Conservation (phyloP, 495 filamentous ascomycete genomes). For the Lophiostoma macrostomum region DNA sequence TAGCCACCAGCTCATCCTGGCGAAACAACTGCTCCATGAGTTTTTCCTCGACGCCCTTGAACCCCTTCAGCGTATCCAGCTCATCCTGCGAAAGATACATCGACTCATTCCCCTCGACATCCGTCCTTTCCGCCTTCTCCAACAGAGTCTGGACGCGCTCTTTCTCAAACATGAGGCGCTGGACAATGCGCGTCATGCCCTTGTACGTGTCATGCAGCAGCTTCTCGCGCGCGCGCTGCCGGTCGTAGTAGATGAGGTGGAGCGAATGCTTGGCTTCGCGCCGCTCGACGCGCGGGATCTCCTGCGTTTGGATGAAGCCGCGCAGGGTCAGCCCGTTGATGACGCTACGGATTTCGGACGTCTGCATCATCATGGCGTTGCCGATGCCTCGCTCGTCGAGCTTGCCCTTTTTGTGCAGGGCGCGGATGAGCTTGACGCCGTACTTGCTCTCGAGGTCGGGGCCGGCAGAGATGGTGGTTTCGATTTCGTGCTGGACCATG, state of each 20-base stretch:
- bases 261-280: conserved; percentile 74
- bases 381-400: conserved; percentile 84
- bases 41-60: conserved; percentile 68
- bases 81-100: conserved; percentile 68
- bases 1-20: conserved; percentile 78
- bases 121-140: conserved; percentile 71
- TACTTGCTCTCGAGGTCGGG: conserved; percentile 72
- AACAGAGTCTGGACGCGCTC: conserved; percentile 64
- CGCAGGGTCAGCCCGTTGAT: conserved; percentile 76
- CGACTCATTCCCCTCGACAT: conserved; percentile 78
- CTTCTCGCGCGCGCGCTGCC: conserved; percentile 60
- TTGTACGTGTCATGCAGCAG: conserved; percentile 79
- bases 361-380: conserved; percentile 68
- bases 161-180: conserved; percentile 70
- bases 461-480: conserved; percentile 68
- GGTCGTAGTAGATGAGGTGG: conserved; percentile 88
- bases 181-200: conserved; percentile 79
- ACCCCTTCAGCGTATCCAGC: conserved; percentile 61
- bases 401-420: conserved; percentile 81
- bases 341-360: conserved; percentile 75
- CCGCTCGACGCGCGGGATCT: conserved; percentile 80
- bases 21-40: conserved; percentile 72
- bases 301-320: conserved; percentile 84
- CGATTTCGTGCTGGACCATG: conserved; percentile 70
- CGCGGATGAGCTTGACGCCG: conserved; percentile 72